A percentile compares a stretch with the other conserved stretches of the same genome.
These are phyloP conservation scores for Annulohypoxylon moriforme DNA, from an alignment of 495 filamentous ascomycete species.

Conservation along the genomic window DNA sequence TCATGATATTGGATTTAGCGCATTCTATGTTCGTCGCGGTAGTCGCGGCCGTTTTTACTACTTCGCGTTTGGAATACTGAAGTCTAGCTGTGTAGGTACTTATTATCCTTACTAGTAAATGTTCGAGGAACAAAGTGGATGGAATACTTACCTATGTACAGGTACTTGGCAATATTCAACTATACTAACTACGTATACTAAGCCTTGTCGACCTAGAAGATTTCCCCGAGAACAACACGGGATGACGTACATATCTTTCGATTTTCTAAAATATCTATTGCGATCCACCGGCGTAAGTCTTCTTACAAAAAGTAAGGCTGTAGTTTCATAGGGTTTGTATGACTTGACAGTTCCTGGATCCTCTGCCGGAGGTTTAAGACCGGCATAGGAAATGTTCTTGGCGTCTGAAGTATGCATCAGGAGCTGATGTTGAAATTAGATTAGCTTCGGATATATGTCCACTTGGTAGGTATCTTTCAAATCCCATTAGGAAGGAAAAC, in stretches of 20 bases:
- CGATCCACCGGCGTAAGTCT: background rate
- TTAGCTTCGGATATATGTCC: constrained; percentile 6
- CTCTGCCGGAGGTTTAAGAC: background rate
- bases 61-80: background rate
- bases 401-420: background rate
- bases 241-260: constrained; percentile 3
- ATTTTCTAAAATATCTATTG: background rate
- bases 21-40: background rate
- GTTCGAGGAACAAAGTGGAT: background rate
- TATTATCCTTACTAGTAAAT: background rate
- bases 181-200: background rate
- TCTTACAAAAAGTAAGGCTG: constrained; percentile 13
- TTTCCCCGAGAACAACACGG: background rate
- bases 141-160: background rate
- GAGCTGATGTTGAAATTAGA: background rate
- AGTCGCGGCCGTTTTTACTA: background rate
- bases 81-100: background rate
- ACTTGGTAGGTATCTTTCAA: constrained; percentile 9
- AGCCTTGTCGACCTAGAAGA: background rate
- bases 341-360: background rate
- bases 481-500: too few relatives aligned
- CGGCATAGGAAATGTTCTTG: background rate
- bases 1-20: background rate
- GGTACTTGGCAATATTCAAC: background rate
- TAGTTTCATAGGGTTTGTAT: constrained; percentile 3